A percentile compares a stretch with the other conserved stretches of the same genome.
Conservation (phyloP, 2,329 filamentous ascomycete genomes). For the Apiospora aurea region DNA sequence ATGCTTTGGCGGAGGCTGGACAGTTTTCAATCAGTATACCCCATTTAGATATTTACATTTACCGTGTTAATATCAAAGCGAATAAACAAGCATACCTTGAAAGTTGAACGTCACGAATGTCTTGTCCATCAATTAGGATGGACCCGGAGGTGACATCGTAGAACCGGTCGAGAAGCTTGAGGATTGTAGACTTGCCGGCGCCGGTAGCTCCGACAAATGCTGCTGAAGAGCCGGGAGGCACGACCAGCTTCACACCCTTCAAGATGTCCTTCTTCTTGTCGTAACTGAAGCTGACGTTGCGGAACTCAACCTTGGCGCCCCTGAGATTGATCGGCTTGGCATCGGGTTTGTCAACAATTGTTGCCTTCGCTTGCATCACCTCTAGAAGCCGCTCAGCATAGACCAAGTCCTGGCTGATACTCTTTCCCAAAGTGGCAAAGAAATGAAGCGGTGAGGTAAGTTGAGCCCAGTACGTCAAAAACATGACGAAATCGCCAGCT, state of each 20-base stretch:
- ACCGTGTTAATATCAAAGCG: slow-evolving; percentile 24
- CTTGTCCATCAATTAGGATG: slow-evolving; percentile 54
- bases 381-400: slow-evolving; percentile 64
- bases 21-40: slow-evolving; percentile 9
- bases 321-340: slow-evolving; percentile 58
- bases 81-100: slow-evolving; percentile 37
- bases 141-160: slow-evolving; percentile 56
- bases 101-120: slow-evolving; percentile 51
- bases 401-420: slow-evolving; percentile 62
- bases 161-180: slow-evolving; percentile 59
- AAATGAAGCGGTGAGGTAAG: slow-evolving; percentile 75
- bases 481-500: slow-evolving; percentile 73
- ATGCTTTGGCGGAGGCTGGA: slow-evolving; percentile 49
- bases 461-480: slow-evolving; percentile 78
- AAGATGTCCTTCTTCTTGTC: slow-evolving; percentile 65
- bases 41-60: background rate
- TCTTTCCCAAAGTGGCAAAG: slow-evolving; percentile 66
- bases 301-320: slow-evolving; percentile 62
- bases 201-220: slow-evolving; percentile 68
- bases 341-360: slow-evolving; percentile 58
- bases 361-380: slow-evolving; percentile 65
- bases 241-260: slow-evolving; percentile 59
- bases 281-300: slow-evolving; percentile 64
- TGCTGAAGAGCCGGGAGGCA: slow-evolving; percentile 59
- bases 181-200: slow-evolving; percentile 58